Conservation (phyloP, 2,329 filamentous ascomycete genomes). For the Fusarium musae region DNA sequence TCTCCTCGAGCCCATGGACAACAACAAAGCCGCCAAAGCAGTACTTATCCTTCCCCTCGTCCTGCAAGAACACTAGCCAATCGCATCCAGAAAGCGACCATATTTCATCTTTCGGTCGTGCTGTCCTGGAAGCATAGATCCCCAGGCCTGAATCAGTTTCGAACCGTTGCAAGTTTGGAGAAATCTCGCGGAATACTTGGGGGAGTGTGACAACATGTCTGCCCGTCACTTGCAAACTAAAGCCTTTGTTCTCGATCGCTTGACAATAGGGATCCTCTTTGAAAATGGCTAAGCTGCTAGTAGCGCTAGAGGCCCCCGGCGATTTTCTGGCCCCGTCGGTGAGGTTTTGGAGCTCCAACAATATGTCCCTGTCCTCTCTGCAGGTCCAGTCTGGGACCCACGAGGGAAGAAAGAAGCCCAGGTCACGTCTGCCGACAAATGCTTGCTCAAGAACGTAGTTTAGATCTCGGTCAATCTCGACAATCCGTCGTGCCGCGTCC, state of each 20-base stretch:
- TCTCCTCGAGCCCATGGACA: not conserved
- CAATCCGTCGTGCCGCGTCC: not conserved
- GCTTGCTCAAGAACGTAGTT: not conserved
- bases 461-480: not conserved
- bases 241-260: not conserved
- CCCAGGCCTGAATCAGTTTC: not conserved
- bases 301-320: accelerated
- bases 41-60: not conserved
- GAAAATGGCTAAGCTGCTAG: not conserved
- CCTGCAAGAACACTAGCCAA: not conserved
- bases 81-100: not conserved
- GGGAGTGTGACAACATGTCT: not conserved
- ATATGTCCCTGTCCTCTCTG: not conserved
- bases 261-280: not conserved
- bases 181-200: not conserved
- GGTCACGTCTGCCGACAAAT: not conserved
- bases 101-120: not conserved
- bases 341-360: not conserved
- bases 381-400: not conserved
- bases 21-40: not conserved
- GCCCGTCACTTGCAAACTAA: not conserved
- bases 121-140: not conserved
- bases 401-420: not conserved
- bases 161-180: not conserved
- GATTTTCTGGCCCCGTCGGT: accelerated